Evolutionary conservation across 2,329 filamentous ascomycete genomes (phyloP).

Genomic region (Arthrobotrys sinensis): DNA sequence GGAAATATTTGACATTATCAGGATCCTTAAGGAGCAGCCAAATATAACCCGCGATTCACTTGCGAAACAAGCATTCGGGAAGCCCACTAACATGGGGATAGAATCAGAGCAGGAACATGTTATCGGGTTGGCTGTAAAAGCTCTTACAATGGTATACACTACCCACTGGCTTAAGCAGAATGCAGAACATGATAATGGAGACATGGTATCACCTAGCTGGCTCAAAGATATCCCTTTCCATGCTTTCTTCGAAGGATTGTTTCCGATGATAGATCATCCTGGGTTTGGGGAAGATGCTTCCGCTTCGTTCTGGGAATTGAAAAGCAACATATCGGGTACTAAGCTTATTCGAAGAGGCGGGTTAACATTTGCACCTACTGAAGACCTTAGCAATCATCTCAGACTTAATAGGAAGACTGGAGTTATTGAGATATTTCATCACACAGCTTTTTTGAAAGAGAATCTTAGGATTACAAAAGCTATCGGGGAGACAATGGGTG

Average conservation of each 20-base stretch:
- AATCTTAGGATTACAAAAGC: slow-evolving; percentile 61
- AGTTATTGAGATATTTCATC: slow-evolving; percentile 65
- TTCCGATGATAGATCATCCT: slow-evolving; percentile 63
- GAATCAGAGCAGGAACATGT: slow-evolving; percentile 62
- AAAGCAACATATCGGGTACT: slow-evolving; percentile 62
- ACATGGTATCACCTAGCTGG: slow-evolving; percentile 62
- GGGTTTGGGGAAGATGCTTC: slow-evolving; percentile 58
- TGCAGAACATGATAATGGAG: slow-evolving; percentile 62
- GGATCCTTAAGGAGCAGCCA: slow-evolving; percentile 60
- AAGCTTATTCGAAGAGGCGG: slow-evolving; percentile 64
- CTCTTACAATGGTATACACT: slow-evolving; percentile 64
- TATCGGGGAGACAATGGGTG: slow-evolving; percentile 22
- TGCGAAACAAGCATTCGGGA: slow-evolving; percentile 49
- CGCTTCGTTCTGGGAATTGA: slow-evolving; percentile 60
- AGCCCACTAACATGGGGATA: slow-evolving; percentile 15
- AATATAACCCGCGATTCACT: slow-evolving; percentile 59
- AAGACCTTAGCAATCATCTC: slow-evolving; percentile 65
- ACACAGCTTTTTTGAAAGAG: slow-evolving; percentile 66
- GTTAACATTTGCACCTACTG: slow-evolving; percentile 63
- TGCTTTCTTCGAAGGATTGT: slow-evolving; percentile 61
- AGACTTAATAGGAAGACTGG: slow-evolving; percentile 64
- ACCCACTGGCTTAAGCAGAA: slow-evolving; percentile 60
- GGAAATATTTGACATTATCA: slow-evolving; percentile 63
- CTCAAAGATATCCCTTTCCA: slow-evolving; percentile 61
- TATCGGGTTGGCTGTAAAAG: slow-evolving; percentile 63